phyloP scores from a whole-genome alignment of 176 grass and related monocot species.

The Carex pumila region DNA sequence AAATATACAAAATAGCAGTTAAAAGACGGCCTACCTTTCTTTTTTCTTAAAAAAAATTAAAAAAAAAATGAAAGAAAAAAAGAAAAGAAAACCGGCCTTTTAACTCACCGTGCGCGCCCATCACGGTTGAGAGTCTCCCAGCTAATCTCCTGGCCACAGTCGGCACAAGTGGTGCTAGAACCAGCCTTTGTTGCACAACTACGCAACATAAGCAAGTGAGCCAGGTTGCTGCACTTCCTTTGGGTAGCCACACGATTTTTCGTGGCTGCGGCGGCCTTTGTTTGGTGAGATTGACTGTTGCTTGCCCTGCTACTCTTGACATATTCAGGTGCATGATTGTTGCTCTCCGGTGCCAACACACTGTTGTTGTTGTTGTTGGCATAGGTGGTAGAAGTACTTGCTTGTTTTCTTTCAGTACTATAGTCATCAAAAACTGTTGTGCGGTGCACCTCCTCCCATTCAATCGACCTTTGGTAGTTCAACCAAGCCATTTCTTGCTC shows the following conservation, averaged over 20 bases:
- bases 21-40: neutral
- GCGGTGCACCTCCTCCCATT: slow-evolving; percentile 51
- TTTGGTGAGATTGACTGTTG: slow-evolving; percentile 21
- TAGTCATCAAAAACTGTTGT: slow-evolving; percentile 20
- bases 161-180: slow-evolving; percentile 53
- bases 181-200: slow-evolving; percentile 61
- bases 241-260: slow-evolving; percentile 38
- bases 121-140: slow-evolving; percentile 91
- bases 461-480: slow-evolving; percentile 44
- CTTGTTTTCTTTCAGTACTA: slow-evolving; percentile 29
- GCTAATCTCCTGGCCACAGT: slow-evolving; percentile 78
- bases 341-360: slow-evolving; percentile 8
- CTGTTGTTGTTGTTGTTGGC: slow-evolving; percentile 21
- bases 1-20: slow-evolving; percentile 12
- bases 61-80: neutral
- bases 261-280: slow-evolving; percentile 22
- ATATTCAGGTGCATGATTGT: neutral
- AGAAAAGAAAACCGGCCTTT: neutral
- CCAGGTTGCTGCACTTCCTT: slow-evolving; percentile 85
- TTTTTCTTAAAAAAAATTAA: neutral
- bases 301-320: slow-evolving; percentile 16
- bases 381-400: neutral
- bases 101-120: slow-evolving; percentile 46
- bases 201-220: slow-evolving; percentile 74
- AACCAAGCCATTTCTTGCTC: slow-evolving; percentile 89